Evolutionary conservation across 2,329 filamentous ascomycete species (phyloP).

Genomic region (Emericellopsis cladophorae): DNA sequence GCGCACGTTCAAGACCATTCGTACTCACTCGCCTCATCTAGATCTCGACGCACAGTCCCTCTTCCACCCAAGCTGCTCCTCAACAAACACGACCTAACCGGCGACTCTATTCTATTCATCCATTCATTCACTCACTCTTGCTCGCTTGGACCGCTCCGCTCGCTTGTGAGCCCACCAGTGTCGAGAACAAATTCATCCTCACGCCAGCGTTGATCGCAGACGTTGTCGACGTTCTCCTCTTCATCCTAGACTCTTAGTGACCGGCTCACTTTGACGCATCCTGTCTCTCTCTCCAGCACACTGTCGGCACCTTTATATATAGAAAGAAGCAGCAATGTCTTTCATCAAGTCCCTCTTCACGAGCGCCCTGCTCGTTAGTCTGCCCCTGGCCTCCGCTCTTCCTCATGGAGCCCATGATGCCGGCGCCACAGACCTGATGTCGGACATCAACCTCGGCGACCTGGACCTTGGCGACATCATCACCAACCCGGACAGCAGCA

Average conservation of each 20-base stretch:
- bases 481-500: neutral
- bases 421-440: neutral
- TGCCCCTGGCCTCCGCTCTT: slow-evolving; percentile 1
- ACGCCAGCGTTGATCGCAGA: neutral
- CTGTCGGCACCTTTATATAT: neutral
- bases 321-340: neutral
- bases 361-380: slow-evolving; percentile 1
- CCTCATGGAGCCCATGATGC: neutral
- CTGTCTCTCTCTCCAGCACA: slow-evolving; percentile 3
- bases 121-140: neutral
- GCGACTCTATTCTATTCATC: neutral
- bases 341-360: slow-evolving; percentile 1
- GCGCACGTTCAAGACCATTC: no score
- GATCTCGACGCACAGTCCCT: no score
- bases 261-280: slow-evolving; percentile 8
- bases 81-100: neutral
- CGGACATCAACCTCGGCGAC: neutral
- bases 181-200: neutral
- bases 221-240: no score
- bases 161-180: neutral
- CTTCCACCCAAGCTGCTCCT: neutral
- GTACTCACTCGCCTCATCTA: no score
- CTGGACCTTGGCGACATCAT: neutral
- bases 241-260: slow-evolving; percentile 5
- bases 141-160: neutral